Base-by-base conservation (phyloP, 257 asterid species). In the Primulina eburnea region DNA sequence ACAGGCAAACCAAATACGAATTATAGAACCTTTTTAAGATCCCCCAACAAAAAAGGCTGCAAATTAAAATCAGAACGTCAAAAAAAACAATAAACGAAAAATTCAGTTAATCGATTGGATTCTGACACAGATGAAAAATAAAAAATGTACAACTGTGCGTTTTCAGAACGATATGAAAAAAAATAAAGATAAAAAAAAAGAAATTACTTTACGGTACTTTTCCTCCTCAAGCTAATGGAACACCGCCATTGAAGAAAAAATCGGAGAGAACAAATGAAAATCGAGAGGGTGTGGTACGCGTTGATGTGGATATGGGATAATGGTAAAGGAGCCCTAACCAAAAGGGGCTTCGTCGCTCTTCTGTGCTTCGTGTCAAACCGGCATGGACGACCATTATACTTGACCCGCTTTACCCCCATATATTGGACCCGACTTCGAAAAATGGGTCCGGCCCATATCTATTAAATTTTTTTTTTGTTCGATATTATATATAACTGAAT, bases 171-270 rank as follows among this genome's bases (percentile, higher is more conserved):
- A 60, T 29, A 33, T 37, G 0, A 24, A 30, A 37, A 0, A 10
- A 56, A n/a, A 40, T 4, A 17, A 58, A 26, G 11, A 24, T 12
- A 20, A 53, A 29, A 58, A 50, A 53, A 66, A 11, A 17, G 29
- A 67, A 58, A 72, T 28, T 47, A 75, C 30, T 8, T 67, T 33
- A 64, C 61, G 20, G 53, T 53, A 68, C 77, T 73, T 55, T 71
- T 64, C 52, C 14, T 17, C 38, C 18, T 35, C 34, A 62, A n/a
- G 52, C 68, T 56, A 65, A 78, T 75, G 68, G 58, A 68, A 79
- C 61, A 74, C 77, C 82, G 80, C 79, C 79, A 79, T 77, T 79
- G 82, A 74, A 65, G 84, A 78, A 65, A 71, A 71, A 62, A 62
- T 29, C 12, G 21, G 73, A 64, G 78, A 71, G 21, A 62, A 35